Evolutionary conservation across 371 early-diverging fungal species (phyloP), one percentile per base, ranked within the genome.

Genomic region (Batrachochytrium dendrobatidis): DNA sequence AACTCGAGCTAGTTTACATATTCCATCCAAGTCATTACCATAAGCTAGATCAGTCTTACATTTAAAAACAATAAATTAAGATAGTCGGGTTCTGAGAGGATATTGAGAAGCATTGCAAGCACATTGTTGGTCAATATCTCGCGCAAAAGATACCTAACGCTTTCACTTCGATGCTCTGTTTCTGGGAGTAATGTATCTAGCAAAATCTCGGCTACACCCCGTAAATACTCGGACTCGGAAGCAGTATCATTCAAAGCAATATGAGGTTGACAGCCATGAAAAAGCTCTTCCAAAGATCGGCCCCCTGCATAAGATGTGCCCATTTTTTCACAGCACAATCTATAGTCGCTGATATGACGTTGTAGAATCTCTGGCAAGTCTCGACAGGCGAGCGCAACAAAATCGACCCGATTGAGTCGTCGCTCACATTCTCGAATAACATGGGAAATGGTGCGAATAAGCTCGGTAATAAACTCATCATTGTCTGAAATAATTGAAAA

Each of bases 231-330:
- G 17, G n/a, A n/a, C 50, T 70, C 70, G 6, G 58, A 30, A 26
- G 67, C 61, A 20, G 53, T n/a, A 33, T 25, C 18, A 3, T 35
- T 28, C 1, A 70, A 46, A 5, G 64, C 70, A 32, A 62, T 30
- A 44, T 70, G 70, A n/a, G 70, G 70, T 51, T 70, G 70, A 17
- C 24, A 12, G 6, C 67, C 67, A 44, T 55, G 55, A 30, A 70
- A 70, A 15, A 70, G 59, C 55, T 63, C 58, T 39, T 66, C 67
- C 10, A 70, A 24, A 6, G 61, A 39, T 25, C 53, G 59, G 26
- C 61, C 63, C 1, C 70, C 70, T 22, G 58, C 60, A 58, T 67
- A 70, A 26, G 67, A 44, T n/a, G 70, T 63, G 6, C 67, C 70
- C 22, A 64, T 3, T 33, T 64, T 63, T 31, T 52, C 61, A 20